Conservation (phyloP, 2,329 filamentous ascomycete species). For the Chaetomium globosum region DNA sequence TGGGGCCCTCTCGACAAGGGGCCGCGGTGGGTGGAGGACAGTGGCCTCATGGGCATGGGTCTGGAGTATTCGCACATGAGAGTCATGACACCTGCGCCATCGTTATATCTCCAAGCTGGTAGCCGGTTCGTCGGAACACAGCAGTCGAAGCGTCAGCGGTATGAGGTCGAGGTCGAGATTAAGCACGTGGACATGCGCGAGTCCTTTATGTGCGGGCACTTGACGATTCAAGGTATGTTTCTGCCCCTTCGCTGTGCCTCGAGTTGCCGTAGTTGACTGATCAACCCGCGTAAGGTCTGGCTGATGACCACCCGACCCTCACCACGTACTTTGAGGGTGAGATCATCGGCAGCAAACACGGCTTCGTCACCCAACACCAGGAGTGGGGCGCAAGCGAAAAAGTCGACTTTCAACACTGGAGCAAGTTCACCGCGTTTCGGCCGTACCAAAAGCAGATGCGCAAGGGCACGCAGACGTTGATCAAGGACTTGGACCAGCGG, state of each 20-base stretch:
- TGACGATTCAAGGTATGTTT: slow-evolving; percentile 83
- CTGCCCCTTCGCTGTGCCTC: too few relatives aligned
- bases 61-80: slow-evolving; percentile 37
- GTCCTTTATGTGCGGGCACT: slow-evolving; percentile 91
- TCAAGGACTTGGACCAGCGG: slow-evolving; percentile 73
- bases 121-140: slow-evolving; percentile 90
- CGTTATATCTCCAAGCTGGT: slow-evolving; percentile 81
- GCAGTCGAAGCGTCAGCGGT: slow-evolving; percentile 87
- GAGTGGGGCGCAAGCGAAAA: slow-evolving; percentile 91
- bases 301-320: slow-evolving; percentile 93
- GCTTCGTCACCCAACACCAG: slow-evolving; percentile 86
- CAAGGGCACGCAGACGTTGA: slow-evolving; percentile 58
- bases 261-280: slow-evolving; percentile 8
- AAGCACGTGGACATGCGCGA: slow-evolving; percentile 94
- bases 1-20: slow-evolving; percentile 39
- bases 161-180: slow-evolving; percentile 95
- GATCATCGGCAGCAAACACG: slow-evolving; percentile 92
- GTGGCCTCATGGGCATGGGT: slow-evolving; percentile 41
- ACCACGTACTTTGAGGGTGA: slow-evolving; percentile 99
- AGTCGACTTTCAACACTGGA: slow-evolving; percentile 91
- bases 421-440: slow-evolving; percentile 82
- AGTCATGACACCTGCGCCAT: slow-evolving; percentile 77
- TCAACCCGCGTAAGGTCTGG: slow-evolving; percentile 65
- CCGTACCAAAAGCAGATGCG: slow-evolving; percentile 66
- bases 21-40: slow-evolving; percentile 39